Evolutionary conservation across 768 basidiomycete genomes (phyloP).

Genomic region (Lentinula raphanica): DNA sequence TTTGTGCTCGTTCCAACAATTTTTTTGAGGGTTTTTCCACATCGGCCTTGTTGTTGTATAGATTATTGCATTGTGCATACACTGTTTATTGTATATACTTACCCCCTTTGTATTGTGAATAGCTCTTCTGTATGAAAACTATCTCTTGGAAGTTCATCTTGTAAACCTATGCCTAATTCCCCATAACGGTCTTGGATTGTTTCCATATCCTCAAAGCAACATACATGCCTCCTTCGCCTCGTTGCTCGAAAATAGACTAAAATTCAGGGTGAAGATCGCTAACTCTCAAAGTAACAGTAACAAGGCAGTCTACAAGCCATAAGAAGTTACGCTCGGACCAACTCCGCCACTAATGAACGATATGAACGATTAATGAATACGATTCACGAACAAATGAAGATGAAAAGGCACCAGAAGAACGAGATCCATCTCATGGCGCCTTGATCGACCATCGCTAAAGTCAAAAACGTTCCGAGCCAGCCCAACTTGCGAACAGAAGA

Average conservation of each 20-base stretch:
- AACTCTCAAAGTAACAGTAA: too few relatives aligned
- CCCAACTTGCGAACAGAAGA: slow-evolving; percentile 1
- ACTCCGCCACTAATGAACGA: background rate
- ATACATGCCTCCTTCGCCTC: background rate
- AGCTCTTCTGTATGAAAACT: slow-evolving; percentile 4
- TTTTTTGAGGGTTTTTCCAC: slow-evolving; percentile 4
- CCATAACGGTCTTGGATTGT: background rate
- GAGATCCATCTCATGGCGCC: slow-evolving; percentile 3
- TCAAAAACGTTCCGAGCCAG: slow-evolving; percentile 5
- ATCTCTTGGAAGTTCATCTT: slow-evolving; percentile 2
- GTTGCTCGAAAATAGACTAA: background rate
- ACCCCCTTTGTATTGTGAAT: slow-evolving; percentile 9
- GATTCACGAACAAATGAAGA: background rate
- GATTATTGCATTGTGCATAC: slow-evolving; percentile 2
- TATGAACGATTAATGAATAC: background rate
- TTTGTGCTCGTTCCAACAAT: background rate
- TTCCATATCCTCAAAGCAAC: background rate
- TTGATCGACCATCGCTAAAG: slow-evolving; percentile 1
- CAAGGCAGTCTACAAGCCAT: background rate
- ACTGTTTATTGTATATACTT: slow-evolving; percentile 5
- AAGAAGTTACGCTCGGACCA: background rate
- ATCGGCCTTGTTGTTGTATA: slow-evolving; percentile 6
- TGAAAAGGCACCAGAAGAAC: slow-evolving; percentile 2
- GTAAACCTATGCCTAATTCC: background rate
- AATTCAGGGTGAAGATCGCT: background rate